Evolutionary conservation across 192 early-diverging fungal genomes (phyloP), one percentile per base, ranked within the genome.

Genomic region (Coemansia sp.): DNA sequence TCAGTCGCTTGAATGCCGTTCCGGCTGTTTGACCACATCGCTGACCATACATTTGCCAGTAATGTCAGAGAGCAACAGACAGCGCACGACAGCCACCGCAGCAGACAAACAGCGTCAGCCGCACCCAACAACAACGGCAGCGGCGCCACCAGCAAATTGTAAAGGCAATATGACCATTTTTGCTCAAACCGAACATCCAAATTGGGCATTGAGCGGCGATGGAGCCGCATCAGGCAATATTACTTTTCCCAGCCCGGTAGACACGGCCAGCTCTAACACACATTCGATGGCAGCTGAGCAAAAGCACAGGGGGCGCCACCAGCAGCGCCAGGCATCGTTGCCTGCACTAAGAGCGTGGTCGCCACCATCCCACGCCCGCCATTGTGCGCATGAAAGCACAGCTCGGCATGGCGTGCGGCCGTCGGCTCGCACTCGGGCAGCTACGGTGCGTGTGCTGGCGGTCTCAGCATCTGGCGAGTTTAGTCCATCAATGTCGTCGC

Each of bases 401-500:
- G 31, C 31, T 34, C 31, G 31, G 31, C 31, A 34, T 34, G 31
- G 31, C 31, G 31, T 34, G 31, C 31, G 31, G 59, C 59, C 14
- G 12, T 24, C 59, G 46, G 59, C 47, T 9, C 28, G 42, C 2
- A 48, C 12, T 42, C 31, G 23, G 6, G 46, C 59, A 21, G 11
- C 46, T 25, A 60, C 47, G 3, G 7, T 36, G 46, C 25, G 47
- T 26, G 47, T 63, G 21, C 44, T 52, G n/a, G 34, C 61, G 21
- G 61, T 63, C 5, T 38, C 51, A 1, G 61, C 61, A 4, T 18
- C 44, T 9, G 61, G 61, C 61, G 49, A 31, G 23, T 63, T 63
- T 37, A 63, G 61, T 52, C 50, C 50, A 11, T 38, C 61, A 18
- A 5, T 50, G 49, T 12, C 61, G 21, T 48, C 28, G 47, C 47